These are phyloP conservation scores for Fusarium nelsonii DNA, from an alignment of 2,329 filamentous ascomycete genomes.

Conservation along the genomic window DNA sequence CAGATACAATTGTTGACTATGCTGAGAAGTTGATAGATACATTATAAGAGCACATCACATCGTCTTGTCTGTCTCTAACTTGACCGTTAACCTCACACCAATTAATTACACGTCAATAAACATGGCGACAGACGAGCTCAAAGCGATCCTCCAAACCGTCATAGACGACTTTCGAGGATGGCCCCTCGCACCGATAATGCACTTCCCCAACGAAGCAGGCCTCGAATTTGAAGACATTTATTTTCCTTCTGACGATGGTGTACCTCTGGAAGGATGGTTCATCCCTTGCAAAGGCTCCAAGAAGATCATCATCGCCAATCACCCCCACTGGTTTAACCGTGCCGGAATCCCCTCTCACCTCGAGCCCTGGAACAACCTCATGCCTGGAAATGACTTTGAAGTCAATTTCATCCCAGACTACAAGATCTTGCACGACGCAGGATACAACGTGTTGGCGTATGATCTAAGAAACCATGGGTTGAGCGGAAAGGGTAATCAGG, in stretches of 20 bases:
- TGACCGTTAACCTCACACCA: rapidly evolving
- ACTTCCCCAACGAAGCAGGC: slow-evolving; percentile 19
- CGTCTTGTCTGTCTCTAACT: background rate
- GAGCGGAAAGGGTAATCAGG: slow-evolving; percentile 26
- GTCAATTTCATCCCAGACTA: slow-evolving; percentile 38
- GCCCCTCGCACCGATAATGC: slow-evolving; percentile 28
- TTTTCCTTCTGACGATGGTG: slow-evolving; percentile 31
- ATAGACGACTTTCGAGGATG: slow-evolving; percentile 35
- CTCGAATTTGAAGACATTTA: slow-evolving; percentile 31
- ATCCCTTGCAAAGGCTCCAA: slow-evolving; percentile 23
- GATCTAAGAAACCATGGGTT: slow-evolving; percentile 33
- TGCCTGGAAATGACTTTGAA: slow-evolving; percentile 35
- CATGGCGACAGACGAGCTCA: slow-evolving; percentile 21
- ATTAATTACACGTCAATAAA: background rate
- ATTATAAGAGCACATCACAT: background rate
- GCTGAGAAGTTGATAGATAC: background rate
- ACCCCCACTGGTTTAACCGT: slow-evolving; percentile 37
- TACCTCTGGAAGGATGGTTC: slow-evolving; percentile 34
- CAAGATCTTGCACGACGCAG: slow-evolving; percentile 32
- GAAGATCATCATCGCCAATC: slow-evolving; percentile 38
- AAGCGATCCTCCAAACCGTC: slow-evolving; percentile 9
- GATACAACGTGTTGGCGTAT: slow-evolving; percentile 34
- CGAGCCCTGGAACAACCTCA: slow-evolving; percentile 21
- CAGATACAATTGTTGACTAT: background rate
- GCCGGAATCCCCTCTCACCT: slow-evolving; percentile 30